Percentiles rank a stretch among this genome's conserved stretches.
phyloP scores from a whole-genome alignment of 2,329 filamentous ascomycete genomes.

The Meredithiella fracta region DNA sequence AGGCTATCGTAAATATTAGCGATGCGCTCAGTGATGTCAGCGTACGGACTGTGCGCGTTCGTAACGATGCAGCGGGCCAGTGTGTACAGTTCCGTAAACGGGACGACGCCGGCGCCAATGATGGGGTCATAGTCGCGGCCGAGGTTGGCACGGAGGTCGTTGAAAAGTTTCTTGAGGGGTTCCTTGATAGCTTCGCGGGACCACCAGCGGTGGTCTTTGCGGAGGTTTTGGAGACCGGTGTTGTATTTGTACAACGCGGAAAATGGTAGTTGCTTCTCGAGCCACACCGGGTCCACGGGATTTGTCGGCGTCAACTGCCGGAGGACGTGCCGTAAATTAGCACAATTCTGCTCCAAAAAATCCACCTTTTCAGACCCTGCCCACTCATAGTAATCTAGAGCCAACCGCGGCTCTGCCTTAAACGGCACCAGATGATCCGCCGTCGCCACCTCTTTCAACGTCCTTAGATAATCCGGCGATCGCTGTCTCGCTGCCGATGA shows the following conservation, averaged over 20 bases:
- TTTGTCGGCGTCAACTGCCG: constrained; percentile 7
- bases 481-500: constrained; percentile 45
- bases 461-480: constrained; percentile 27
- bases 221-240: neutral
- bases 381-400: constrained; percentile 13
- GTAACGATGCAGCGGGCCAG: constrained; percentile 12
- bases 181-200: constrained; percentile 13
- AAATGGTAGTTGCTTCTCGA: constrained; percentile 18
- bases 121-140: constrained; percentile 14
- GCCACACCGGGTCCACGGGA: constrained; percentile 18
- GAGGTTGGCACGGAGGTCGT: constrained; percentile 10
- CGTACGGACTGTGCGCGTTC: constrained; percentile 9
- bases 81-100: constrained; percentile 12
- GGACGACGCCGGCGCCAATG: constrained; percentile 20
- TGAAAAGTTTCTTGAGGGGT: constrained; percentile 13
- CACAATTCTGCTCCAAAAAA: constrained; percentile 13
- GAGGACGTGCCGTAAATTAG: constrained; percentile 9
- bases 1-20: constrained; percentile 7
- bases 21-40: constrained; percentile 5
- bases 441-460: constrained; percentile 24
- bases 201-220: constrained; percentile 11
- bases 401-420: constrained; percentile 15
- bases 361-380: constrained; percentile 13
- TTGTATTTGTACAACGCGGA: constrained; percentile 8
- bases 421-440: constrained; percentile 25